Conservation (phyloP, 2,329 filamentous ascomycete species). For the Emergomyces orientalis region DNA sequence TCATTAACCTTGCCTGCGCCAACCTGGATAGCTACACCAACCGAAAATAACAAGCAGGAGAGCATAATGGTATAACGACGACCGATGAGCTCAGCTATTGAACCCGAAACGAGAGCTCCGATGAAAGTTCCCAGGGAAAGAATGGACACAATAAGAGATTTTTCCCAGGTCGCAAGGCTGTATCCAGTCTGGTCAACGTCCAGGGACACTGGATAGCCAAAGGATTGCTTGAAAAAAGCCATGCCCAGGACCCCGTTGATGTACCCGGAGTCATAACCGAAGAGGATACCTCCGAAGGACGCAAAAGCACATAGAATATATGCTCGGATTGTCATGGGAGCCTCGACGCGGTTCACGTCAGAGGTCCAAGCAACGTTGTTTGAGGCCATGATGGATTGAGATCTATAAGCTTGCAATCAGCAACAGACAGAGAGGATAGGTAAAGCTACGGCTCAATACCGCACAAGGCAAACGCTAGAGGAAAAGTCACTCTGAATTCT, state of each 20-base stretch:
- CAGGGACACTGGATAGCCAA: constrained; percentile 10
- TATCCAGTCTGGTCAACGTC: constrained; percentile 13
- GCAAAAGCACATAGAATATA: constrained; percentile 63
- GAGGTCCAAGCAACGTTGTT: constrained; percentile 23
- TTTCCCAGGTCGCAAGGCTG: constrained; percentile 23
- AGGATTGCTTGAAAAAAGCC: constrained; percentile 24
- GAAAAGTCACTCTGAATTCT: neutral
- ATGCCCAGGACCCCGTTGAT: constrained; percentile 35
- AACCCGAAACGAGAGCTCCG: constrained; percentile 54
- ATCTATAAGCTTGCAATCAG: neutral
- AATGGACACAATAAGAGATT: constrained; percentile 62
- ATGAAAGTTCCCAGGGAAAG: constrained; percentile 70
- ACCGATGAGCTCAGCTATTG: constrained; percentile 56
- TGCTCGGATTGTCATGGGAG: constrained; percentile 58
- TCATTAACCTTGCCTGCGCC: constrained; percentile 52
- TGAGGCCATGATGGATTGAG: constrained; percentile 1
- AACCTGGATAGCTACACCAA: constrained; percentile 50
- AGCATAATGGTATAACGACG: constrained; percentile 55
- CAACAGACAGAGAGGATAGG: neutral
- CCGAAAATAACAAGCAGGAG: constrained; percentile 52
- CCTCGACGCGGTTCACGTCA: constrained; percentile 54
- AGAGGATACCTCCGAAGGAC: constrained; percentile 51
- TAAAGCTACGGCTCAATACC: neutral
- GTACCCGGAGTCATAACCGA: constrained; percentile 36
- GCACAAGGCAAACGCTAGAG: no score